These are phyloP conservation scores for Sugiyamaella castrensis DNA, from an alignment of 1,139 yeast genomes.

Conservation along the genomic window DNA sequence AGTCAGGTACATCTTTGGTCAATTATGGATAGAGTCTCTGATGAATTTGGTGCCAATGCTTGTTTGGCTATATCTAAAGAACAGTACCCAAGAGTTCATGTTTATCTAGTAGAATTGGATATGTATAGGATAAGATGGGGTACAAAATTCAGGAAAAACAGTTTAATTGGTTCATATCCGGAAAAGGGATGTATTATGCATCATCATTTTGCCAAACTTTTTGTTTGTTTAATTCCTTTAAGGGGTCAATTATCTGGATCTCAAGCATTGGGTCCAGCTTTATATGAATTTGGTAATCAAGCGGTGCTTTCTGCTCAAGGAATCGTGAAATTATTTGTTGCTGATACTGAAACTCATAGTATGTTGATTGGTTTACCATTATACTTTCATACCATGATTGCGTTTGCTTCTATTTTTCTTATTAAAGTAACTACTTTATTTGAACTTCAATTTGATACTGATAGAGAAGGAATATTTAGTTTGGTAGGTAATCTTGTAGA, in stretches of 20 bases:
- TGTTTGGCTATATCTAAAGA: neutral
- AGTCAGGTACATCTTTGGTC: neutral
- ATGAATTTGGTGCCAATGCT: neutral
- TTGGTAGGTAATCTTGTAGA: neutral
- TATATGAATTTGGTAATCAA: constrained; percentile 2
- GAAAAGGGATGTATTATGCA: constrained; percentile 10
- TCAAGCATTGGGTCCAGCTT: neutral
- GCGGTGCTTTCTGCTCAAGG: constrained; percentile 2
- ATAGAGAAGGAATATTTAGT: neutral
- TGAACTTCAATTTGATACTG: neutral
- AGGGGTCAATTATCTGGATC: constrained; percentile 1
- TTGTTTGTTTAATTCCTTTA: constrained; percentile 7
- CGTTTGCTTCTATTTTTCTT: constrained; percentile 10
- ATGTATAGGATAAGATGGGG: neutral
- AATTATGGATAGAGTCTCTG: neutral
- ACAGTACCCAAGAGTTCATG: neutral
- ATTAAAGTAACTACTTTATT: constrained; percentile 1
- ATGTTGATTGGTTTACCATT: constrained; percentile 10
- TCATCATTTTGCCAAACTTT: constrained; percentile 10
- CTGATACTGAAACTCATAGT: constrained; percentile 5
- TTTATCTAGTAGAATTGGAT: neutral
- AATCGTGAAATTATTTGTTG: constrained; percentile 3
- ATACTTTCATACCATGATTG: constrained; percentile 10
- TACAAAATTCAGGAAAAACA: neutral
- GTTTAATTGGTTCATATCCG: constrained; percentile 1